Conservation (phyloP, 257 asterid genomes). For the Leptodermis oblonga region DNA sequence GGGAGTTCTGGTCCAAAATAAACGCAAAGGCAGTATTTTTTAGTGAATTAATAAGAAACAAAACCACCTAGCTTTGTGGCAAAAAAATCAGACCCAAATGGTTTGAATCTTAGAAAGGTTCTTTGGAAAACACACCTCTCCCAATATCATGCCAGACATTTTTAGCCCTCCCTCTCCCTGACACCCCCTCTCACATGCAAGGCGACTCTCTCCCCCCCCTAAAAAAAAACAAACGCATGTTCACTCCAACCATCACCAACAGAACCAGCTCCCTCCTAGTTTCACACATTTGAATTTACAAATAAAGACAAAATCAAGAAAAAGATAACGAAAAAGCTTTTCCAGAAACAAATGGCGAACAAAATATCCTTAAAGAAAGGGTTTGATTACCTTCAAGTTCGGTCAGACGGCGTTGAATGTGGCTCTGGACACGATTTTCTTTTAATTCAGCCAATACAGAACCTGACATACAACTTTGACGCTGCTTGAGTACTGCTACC, state of each 20-base stretch:
- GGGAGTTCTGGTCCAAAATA: constrained; percentile 66
- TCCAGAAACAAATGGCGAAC: neutral
- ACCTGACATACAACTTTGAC: constrained; percentile 57
- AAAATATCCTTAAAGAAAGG: neutral
- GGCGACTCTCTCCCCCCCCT: neutral
- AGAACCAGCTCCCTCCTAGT: neutral
- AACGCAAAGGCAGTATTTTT: constrained; percentile 14
- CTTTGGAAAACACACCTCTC: neutral
- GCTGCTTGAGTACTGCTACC: constrained; percentile 66
- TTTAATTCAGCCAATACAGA: constrained; percentile 53
- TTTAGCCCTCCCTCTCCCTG: neutral
- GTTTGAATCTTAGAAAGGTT: neutral
- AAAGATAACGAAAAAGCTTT: neutral
- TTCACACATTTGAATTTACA: neutral
- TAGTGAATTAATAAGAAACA: neutral
- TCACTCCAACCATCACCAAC: neutral
- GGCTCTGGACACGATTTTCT: constrained; percentile 61
- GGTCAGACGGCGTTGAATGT: constrained; percentile 59
- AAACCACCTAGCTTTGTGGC: neutral
- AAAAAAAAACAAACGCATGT: neutral
- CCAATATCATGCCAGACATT: neutral
- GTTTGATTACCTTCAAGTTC: constrained; percentile 78
- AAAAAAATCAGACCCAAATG: neutral
- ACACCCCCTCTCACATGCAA: neutral
- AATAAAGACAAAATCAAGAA: constrained; percentile 1